Conservation (phyloP, 2,329 filamentous ascomycete species). For the Coniochaeta sp. region DNA sequence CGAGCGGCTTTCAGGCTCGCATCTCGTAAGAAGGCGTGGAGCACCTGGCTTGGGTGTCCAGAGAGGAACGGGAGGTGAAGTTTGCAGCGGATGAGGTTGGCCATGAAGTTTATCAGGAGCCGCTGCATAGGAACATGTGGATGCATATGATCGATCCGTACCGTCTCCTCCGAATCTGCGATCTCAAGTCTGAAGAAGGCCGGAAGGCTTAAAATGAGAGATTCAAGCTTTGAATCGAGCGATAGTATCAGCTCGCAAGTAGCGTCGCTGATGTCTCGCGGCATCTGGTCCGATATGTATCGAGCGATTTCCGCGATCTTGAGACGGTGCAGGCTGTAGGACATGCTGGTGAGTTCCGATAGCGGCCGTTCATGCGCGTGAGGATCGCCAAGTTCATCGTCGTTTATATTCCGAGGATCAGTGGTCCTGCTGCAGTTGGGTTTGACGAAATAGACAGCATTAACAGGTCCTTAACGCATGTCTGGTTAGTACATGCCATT, state of each 20-base stretch:
- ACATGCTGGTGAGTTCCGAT: slow-evolving; percentile 1
- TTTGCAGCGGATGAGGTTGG: background rate
- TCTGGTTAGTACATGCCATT: background rate
- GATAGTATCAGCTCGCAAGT: slow-evolving; percentile 1
- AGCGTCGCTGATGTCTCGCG: background rate
- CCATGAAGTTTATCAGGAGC: background rate
- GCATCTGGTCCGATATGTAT: background rate
- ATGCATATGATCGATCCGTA: background rate
- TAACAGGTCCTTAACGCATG: background rate
- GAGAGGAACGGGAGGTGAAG: background rate
- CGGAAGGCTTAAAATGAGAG: background rate
- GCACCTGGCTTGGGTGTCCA: background rate
- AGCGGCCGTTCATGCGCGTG: background rate
- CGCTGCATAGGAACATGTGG: background rate
- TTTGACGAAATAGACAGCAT: background rate
- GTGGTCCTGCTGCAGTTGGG: background rate
- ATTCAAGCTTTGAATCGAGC: background rate
- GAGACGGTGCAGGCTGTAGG: background rate
- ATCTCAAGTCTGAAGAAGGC: background rate
- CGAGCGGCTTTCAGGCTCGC: background rate
- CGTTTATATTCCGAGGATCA: background rate
- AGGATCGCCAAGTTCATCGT: background rate
- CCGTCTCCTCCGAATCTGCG: background rate
- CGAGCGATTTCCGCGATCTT: background rate
- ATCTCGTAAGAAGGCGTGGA: background rate